phyloP scores from a whole-genome alignment of 208 protist species.

The Vickermania ingenoplastis region DNA sequence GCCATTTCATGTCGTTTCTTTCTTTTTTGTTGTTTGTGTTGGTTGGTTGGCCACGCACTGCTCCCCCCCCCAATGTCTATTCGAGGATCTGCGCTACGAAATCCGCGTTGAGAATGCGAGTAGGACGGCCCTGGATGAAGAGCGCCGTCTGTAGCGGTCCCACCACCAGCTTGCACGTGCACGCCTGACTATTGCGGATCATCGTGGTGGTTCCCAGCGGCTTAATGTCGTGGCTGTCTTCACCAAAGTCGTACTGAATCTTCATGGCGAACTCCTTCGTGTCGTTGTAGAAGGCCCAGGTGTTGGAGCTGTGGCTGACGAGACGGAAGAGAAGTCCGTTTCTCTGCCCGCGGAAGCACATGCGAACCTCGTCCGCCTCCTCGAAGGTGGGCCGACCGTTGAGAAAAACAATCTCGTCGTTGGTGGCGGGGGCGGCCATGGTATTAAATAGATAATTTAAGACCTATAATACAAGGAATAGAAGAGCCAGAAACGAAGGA shows the following conservation, averaged over 20 bases:
- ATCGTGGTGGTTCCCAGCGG: conserved; percentile 7
- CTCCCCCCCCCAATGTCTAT: not conserved
- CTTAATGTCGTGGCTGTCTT: conserved; percentile 7
- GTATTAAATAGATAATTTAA: no score
- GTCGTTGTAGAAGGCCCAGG: conserved; percentile 38
- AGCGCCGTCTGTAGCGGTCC: conserved; percentile 39
- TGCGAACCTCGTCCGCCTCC: conserved; percentile 5
- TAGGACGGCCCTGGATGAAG: conserved; percentile 42
- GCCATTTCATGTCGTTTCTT: no score
- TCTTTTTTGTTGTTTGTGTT: no score
- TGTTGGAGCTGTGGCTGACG: conserved; percentile 6
- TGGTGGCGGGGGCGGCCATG: not conserved
- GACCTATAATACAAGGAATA: no score
- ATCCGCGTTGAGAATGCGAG: not conserved
- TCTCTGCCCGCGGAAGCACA: conserved; percentile 12
- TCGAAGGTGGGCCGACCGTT: conserved; percentile 9
- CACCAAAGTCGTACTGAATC: conserved; percentile 17
- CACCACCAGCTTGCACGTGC: conserved; percentile 22
- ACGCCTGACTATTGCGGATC: conserved; percentile 5
- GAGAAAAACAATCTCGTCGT: conserved; percentile 8
- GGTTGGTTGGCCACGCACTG: no score
- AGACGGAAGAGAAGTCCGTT: conserved; percentile 22
- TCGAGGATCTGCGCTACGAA: conserved; percentile 3
- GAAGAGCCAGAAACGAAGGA: no score
- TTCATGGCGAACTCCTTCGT: conserved; percentile 22